Evolutionary conservation across 2,329 filamentous ascomycete genomes (phyloP).

Genomic region (Xylaria digitata): DNA sequence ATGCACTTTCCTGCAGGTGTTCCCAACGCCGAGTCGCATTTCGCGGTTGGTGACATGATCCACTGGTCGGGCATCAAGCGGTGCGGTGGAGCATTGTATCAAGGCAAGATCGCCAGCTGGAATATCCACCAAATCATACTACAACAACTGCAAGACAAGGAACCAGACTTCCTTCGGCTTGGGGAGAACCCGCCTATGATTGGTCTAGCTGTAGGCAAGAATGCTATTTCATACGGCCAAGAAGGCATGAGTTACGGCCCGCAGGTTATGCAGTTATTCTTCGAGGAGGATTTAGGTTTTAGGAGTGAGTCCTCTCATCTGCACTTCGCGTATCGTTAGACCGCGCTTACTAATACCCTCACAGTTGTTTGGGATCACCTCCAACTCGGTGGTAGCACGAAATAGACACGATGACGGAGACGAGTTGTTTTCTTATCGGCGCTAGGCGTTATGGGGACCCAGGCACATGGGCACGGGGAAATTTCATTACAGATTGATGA

Average conservation of each 20-base stretch:
- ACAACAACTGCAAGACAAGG: constrained; percentile 52
- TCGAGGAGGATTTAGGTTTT: constrained; percentile 75
- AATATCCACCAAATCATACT: constrained; percentile 76
- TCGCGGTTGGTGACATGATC: constrained; percentile 76
- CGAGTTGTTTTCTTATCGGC: constrained; percentile 17
- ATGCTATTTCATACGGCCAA: constrained; percentile 72
- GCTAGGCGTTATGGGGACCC: constrained; percentile 17
- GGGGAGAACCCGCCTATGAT: constrained; percentile 72
- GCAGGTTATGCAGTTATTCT: constrained; percentile 72
- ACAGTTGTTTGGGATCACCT: constrained; percentile 51
- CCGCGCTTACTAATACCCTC: constrained; percentile 24
- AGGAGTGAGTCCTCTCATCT: constrained; percentile 62
- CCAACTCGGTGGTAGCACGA: constrained; percentile 45
- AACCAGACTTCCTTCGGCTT: constrained; percentile 62
- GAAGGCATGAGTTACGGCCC: constrained; percentile 69
- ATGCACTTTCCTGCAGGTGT: constrained; percentile 60
- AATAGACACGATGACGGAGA: constrained; percentile 28
- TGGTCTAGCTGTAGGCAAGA: constrained; percentile 76
- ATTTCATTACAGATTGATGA: constrained; percentile 1
- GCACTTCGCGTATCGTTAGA: background rate
- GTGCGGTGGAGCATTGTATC: constrained; percentile 79
- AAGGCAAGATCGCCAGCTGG: constrained; percentile 72
- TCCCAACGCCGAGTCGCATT: constrained; percentile 70
- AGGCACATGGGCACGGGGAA: constrained; percentile 15
- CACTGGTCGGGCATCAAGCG: constrained; percentile 84